Conservation (phyloP, 768 basidiomycete species). For the Hericium rajendrae region DNA sequence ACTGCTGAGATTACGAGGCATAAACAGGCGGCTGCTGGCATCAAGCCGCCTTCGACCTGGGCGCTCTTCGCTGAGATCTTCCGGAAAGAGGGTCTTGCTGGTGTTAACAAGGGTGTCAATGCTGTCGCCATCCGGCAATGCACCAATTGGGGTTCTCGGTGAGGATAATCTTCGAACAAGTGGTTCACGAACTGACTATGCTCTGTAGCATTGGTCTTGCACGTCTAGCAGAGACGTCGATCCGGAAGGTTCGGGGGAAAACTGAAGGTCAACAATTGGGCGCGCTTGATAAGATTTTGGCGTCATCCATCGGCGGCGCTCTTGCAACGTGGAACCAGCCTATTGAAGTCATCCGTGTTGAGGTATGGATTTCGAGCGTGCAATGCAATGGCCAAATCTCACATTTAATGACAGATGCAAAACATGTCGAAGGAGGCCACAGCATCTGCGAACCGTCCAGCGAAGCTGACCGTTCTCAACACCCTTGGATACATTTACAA, state of each 20-base stretch:
- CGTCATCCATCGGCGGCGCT: conserved; percentile 88
- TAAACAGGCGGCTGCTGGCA: conserved; percentile 79
- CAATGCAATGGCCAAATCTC: not conserved
- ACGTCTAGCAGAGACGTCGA: conserved; percentile 75
- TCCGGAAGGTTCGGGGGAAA: conserved; percentile 74
- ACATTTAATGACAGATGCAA: conserved; percentile 67
- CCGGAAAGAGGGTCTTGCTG: conserved; percentile 83
- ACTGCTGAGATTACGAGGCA: conserved; percentile 95
- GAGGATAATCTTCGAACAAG: conserved; percentile 15
- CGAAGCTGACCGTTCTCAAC: conserved; percentile 85
- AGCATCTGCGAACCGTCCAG: conserved; percentile 70
- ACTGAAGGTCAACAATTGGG: conserved; percentile 63
- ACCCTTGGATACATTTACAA: conserved; percentile 92
- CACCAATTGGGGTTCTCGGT: conserved; percentile 92
- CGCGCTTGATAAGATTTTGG: conserved; percentile 77
- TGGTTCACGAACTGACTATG: not conserved
- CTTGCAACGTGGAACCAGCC: conserved; percentile 99
- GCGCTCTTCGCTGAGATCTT: conserved; percentile 93
- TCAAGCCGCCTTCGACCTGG: conserved; percentile 87
- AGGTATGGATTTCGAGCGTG: conserved; percentile 38
- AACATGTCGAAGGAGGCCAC: conserved; percentile 80
- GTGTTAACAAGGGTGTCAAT: conserved; percentile 99
- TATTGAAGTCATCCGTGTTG: conserved; percentile 94
- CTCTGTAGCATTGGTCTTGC: conserved; percentile 87
- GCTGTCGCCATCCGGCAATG: conserved; percentile 87